Base-by-base conservation (phyloP, 202 grass and related monocot species). In the Panicum virgatum region DNA sequence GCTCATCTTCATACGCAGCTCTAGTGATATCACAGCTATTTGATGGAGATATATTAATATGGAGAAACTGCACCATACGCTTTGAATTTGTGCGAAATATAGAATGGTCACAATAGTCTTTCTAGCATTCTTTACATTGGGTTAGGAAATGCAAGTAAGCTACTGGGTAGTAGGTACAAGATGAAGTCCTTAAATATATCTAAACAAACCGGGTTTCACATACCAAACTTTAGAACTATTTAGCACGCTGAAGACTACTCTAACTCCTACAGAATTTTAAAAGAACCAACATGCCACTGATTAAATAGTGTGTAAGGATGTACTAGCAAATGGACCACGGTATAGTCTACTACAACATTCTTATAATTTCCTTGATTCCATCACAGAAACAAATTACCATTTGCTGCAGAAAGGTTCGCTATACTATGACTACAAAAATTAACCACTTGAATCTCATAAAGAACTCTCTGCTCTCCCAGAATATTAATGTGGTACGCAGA, bases 231-330 rank as follows among this genome's bases (percentile, higher is more conserved):
- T 64, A 48, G 75, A 62, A 22, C 11, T 64, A 78, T n/a, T 46
- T 76, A 42, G 73, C 40, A 27, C 37, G 61, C 40, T 36, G 58
- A 27, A 48, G 29, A 13, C 18, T 50, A 46, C 42, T 36, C 5
- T 64, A 78, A 38, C 19, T 48, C 67, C 63, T 38, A 16, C 30
- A 38, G 46, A 83, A 39, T 22, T 78, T 54, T 83, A 58, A 71
- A 63, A 37, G 73, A 62, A 57, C 25, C 38, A 83, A 67, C 2
- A 5, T 29, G 27, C 11, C 64, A 57, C 23, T 43, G 7, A 3
- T 26, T 22, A 73, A 32, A 52, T 20, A 58, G 38, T 19, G 19
- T 34, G 37, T 46, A 79, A 39, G 5, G 53, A 54, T 62, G 69
- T 52, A 57, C 9, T 65, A 45, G 46, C 3, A 82, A 68, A 82